Evolutionary conservation across 2,329 filamentous ascomycete genomes (phyloP).

Genomic region (Torrubiellomyces zombiae): DNA sequence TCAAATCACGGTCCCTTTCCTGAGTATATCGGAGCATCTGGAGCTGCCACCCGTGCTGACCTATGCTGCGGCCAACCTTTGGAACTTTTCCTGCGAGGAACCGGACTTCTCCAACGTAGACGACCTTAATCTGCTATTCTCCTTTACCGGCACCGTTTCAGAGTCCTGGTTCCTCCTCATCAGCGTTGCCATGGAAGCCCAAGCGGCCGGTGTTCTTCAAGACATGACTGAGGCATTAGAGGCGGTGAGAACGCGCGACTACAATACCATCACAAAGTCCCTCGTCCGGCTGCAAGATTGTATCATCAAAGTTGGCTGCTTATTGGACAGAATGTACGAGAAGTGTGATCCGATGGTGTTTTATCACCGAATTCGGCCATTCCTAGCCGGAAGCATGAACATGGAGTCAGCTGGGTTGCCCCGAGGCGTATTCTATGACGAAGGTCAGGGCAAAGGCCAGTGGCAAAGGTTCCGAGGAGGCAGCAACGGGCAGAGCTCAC

Average conservation of each 20-base stretch:
- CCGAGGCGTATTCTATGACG: conserved; percentile 69
- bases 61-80: conserved; percentile 72
- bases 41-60: conserved; percentile 81
- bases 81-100: conserved; percentile 59
- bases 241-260: conserved; percentile 46
- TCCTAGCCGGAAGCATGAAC: conserved; percentile 80
- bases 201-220: conserved; percentile 58
- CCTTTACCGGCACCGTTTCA: conserved; percentile 75
- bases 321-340: conserved; percentile 78
- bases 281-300: conserved; percentile 49
- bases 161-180: conserved; percentile 93
- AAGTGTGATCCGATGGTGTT: conserved; percentile 75
- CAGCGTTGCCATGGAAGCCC: conserved; percentile 78
- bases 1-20: conserved; percentile 59
- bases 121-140: conserved; percentile 54
- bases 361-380: conserved; percentile 77
- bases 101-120: conserved; percentile 46
- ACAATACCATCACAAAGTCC: conserved; percentile 40
- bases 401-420: conserved; percentile 77
- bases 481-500: conserved; percentile 81
- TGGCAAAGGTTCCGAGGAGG: conserved; percentile 76
- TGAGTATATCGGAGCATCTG: conserved; percentile 53
- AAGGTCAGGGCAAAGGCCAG: conserved; percentile 44
- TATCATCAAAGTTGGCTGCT: conserved; percentile 47
- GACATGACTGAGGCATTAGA: conserved; percentile 62